phyloP scores from a whole-genome alignment of 106 monocot species.

The Chionographis japonica region DNA sequence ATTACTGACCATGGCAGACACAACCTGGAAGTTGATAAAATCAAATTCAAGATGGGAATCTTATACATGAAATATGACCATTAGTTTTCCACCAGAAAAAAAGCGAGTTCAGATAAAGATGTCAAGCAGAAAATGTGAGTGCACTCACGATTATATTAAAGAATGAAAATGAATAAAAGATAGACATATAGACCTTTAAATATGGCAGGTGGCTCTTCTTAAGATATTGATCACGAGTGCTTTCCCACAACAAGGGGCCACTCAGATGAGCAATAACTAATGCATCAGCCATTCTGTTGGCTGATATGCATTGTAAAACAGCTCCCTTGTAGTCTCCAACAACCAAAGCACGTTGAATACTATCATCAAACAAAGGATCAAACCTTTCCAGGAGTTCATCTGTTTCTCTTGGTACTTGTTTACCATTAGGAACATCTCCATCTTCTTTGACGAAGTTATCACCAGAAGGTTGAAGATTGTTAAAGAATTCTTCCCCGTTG shows the following conservation, averaged over 20 bases:
- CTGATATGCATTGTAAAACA: conserved; percentile 60
- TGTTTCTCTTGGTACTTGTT: conserved; percentile 21
- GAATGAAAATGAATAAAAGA: not conserved
- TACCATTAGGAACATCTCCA: conserved; percentile 24
- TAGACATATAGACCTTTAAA: conserved; percentile 56
- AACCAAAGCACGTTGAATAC: conserved; percentile 78
- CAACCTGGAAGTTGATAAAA: conserved; percentile 55
- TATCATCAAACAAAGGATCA: conserved; percentile 69
- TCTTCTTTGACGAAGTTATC: conserved; percentile 23
- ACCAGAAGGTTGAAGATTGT: conserved; percentile 56
- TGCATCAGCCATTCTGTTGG: conserved; percentile 94
- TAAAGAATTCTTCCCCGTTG: conserved; percentile 89
- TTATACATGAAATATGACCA: too few species aligned
- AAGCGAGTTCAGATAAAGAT: not conserved
- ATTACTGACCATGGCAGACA: conserved; percentile 88
- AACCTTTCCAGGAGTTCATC: conserved; percentile 25
- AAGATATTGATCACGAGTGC: conserved; percentile 79
- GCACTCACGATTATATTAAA: not conserved
- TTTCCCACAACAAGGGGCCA: conserved; percentile 71
- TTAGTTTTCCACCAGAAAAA: too few species aligned
- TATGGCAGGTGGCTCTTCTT: conserved; percentile 64
- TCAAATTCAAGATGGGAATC: not conserved
- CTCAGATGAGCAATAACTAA: conserved; percentile 87
- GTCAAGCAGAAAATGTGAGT: not conserved
- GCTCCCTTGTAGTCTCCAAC: conserved; percentile 95